These are phyloP conservation scores for Hanseniaspora pseudoguilliermondii DNA, from an alignment of 805 yeast species.

Conservation along the genomic window DNA sequence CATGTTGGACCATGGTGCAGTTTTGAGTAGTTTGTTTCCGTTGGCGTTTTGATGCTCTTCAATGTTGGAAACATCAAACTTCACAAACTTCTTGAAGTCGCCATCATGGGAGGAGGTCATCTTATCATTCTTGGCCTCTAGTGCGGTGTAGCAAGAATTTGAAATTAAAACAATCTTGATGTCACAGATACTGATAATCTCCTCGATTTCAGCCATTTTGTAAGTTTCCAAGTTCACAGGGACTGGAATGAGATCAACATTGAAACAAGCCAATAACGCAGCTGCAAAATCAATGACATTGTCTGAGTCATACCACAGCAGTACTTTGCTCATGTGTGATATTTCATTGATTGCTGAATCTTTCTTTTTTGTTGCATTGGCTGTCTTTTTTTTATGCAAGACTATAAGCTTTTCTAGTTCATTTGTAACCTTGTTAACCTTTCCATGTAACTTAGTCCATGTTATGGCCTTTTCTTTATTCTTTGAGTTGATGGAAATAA, in stretches of 20 bases:
- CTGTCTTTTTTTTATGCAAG: slow-evolving; percentile 20
- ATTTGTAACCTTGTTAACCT: slow-evolving; percentile 76
- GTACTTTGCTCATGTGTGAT: slow-evolving; percentile 56
- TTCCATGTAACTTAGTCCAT: slow-evolving; percentile 78
- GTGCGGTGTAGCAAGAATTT: slow-evolving; percentile 59
- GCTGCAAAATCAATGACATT: slow-evolving; percentile 78
- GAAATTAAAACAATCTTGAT: slow-evolving; percentile 70
- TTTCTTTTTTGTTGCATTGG: slow-evolving; percentile 49
- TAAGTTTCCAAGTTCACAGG: slow-evolving; percentile 73
- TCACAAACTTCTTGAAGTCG: slow-evolving; percentile 62
- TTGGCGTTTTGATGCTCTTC: slow-evolving; percentile 13
- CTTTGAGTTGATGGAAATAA: slow-evolving; percentile 55
- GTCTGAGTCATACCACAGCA: slow-evolving; percentile 66
- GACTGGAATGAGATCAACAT: slow-evolving; percentile 89
- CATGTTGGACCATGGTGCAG: slow-evolving; percentile 23
- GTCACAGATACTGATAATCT: slow-evolving; percentile 59
- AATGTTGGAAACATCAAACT: slow-evolving; percentile 32
- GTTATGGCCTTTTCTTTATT: slow-evolving; percentile 75
- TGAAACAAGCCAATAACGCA: slow-evolving; percentile 79
- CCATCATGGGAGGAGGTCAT: slow-evolving; percentile 23
- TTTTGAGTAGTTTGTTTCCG: slow-evolving; percentile 21
- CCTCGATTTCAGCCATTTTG: slow-evolving; percentile 48
- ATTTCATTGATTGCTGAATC: slow-evolving; percentile 37
- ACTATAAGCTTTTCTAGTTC: slow-evolving; percentile 18
- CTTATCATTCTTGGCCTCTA: slow-evolving; percentile 47